Percentiles rank a stretch among this genome's conserved stretches.
These are phyloP conservation scores for Diphasiastrum complanatum DNA, from an alignment of 83 land plant genomes.

Conservation along the genomic window DNA sequence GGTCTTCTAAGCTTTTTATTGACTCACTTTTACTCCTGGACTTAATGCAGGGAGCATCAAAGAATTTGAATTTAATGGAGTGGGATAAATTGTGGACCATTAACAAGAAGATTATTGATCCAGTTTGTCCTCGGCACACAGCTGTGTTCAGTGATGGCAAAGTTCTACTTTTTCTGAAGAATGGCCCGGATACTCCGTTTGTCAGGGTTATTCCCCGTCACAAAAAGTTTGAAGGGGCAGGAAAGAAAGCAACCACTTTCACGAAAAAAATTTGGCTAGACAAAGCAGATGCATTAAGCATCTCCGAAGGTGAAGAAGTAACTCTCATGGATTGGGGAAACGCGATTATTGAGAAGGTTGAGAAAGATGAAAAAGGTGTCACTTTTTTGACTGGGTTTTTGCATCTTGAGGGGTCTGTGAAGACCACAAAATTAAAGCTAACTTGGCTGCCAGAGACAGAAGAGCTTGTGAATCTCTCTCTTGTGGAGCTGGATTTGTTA, in stretches of 20 bases:
- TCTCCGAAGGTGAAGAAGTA: constrained; percentile 75
- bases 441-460: constrained; percentile 81
- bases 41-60: constrained; percentile 81
- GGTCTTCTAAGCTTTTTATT: too few relatives aligned
- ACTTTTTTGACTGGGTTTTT: constrained; percentile 49
- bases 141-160: constrained; percentile 65
- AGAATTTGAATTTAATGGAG: constrained; percentile 91
- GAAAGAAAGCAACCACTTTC: constrained; percentile 67
- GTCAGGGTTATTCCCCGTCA: constrained; percentile 69
- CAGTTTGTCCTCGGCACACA: constrained; percentile 87
- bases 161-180: constrained; percentile 45
- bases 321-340: constrained; percentile 99
- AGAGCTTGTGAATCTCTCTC: constrained; percentile 58
- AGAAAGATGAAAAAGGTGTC: constrained; percentile 56
- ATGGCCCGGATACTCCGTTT: constrained; percentile 79
- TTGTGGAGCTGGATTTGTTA: constrained; percentile 77
- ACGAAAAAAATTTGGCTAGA: constrained; percentile 84
- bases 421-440: constrained; percentile 84
- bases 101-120: constrained; percentile 94
- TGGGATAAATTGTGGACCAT: constrained; percentile 99
- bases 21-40: too few relatives aligned
- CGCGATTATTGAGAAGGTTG: constrained; percentile 64
- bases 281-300: constrained; percentile 53
- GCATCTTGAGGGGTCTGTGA: constrained; percentile 87
- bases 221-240: constrained; percentile 85